A percentile compares a stretch with the other conserved stretches of the same genome.
Conservation (phyloP, 208 protist genomes). For the Acanthamoeba polyphaga region DNA sequence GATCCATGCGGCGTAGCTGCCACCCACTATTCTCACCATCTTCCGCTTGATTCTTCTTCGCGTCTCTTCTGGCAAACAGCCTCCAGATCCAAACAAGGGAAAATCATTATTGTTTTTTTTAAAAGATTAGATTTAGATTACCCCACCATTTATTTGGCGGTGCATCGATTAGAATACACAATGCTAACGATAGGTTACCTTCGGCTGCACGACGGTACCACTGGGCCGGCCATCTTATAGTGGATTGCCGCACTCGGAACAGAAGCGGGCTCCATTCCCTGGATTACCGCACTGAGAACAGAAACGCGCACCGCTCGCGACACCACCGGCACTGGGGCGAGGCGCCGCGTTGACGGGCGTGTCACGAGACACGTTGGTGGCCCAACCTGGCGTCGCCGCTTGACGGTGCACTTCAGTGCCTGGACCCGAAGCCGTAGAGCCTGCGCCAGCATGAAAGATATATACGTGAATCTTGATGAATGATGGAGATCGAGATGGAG, state of each 20-base stretch:
- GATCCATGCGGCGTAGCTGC: slow-evolving; percentile 48
- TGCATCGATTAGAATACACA: too few species aligned
- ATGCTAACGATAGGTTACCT: not conserved
- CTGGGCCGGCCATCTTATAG: not conserved
- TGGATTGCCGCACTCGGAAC: slow-evolving; percentile 47
- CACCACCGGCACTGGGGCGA: not conserved
- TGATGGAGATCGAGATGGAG: not conserved
- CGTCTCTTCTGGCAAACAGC: not conserved
- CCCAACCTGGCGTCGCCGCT: slow-evolving; percentile 4
- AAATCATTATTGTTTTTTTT: not conserved
- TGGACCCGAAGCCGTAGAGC: slow-evolving; percentile 8
- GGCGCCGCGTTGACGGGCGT: not conserved
- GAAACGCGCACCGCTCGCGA: not conserved
- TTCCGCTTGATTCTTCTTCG: not conserved
- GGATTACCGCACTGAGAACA: slow-evolving; percentile 9
- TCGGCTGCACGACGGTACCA: not conserved
- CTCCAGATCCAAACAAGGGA: not conserved
- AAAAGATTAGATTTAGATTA: too few species aligned
- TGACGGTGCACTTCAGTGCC: slow-evolving; percentile 11
- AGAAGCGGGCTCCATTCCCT: slow-evolving; percentile 4
- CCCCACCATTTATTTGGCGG: too few species aligned
- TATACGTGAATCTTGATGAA: not conserved
- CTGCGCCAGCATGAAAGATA: not conserved
- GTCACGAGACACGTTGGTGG: not conserved
- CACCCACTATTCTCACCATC: slow-evolving; percentile 21